Conservation (phyloP, 2,329 filamentous ascomycete genomes). For the Emergomyces orientalis region DNA sequence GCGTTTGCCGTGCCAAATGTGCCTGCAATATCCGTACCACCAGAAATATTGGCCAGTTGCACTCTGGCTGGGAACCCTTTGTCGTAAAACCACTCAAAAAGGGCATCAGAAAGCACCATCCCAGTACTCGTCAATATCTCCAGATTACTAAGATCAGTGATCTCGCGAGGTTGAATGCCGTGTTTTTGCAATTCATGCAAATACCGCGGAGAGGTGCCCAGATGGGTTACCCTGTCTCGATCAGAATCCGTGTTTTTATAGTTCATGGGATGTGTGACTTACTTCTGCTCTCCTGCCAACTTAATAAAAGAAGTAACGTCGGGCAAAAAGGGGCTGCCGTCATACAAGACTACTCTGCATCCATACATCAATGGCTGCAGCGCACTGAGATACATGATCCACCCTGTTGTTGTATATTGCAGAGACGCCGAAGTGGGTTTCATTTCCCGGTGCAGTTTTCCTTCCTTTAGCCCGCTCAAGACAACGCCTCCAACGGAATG, state of each 20-base stretch:
- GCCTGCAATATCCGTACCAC: constrained; percentile 61
- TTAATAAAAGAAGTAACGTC: constrained; percentile 55
- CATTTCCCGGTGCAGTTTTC: constrained; percentile 42
- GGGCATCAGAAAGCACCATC: constrained; percentile 67
- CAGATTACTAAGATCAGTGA: constrained; percentile 55
- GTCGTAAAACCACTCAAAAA: constrained; percentile 76
- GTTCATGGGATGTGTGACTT: constrained; percentile 4
- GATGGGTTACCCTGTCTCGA: constrained; percentile 50
- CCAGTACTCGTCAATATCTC: constrained; percentile 61
- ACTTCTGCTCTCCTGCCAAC: constrained; percentile 50
- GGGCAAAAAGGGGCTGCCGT: constrained; percentile 71
- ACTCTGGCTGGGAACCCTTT: constrained; percentile 56
- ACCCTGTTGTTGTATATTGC: constrained; percentile 63
- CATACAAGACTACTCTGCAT: constrained; percentile 60
- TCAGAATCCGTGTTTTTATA: constrained; percentile 1
- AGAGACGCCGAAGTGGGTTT: constrained; percentile 37
- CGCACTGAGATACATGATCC: constrained; percentile 76
- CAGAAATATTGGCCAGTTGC: constrained; percentile 65
- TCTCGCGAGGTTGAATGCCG: constrained; percentile 51
- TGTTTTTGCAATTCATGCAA: constrained; percentile 62
- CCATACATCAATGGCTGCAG: constrained; percentile 53
- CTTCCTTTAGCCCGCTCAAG: constrained; percentile 49
- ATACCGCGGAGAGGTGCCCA: constrained; percentile 70
- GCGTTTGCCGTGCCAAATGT: constrained; percentile 49
- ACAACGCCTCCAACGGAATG: constrained; percentile 48